These are phyloP conservation scores for Aureobasidium vineae DNA, from an alignment of 2,329 filamentous ascomycete genomes.

Conservation along the genomic window DNA sequence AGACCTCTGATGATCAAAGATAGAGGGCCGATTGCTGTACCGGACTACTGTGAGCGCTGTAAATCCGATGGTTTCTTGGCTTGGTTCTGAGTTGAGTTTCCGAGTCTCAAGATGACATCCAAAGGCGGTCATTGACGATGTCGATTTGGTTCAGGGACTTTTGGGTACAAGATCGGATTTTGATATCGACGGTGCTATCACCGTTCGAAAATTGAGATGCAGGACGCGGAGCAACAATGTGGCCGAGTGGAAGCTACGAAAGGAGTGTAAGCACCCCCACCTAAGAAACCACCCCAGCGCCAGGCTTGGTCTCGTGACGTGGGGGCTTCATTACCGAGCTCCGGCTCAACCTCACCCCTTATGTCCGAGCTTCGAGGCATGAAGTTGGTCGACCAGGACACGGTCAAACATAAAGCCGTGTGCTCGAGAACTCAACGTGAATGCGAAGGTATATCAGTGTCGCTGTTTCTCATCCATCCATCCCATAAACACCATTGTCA, in stretches of 20 bases:
- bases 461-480: background rate
- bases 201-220: too few relatives aligned
- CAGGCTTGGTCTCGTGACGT: background rate
- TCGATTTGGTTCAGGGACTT: background rate
- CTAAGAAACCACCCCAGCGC: background rate
- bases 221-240: conserved; percentile 3
- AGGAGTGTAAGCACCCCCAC: background rate
- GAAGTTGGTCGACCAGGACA: background rate
- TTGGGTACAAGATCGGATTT: background rate
- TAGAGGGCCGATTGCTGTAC: conserved; percentile 5
- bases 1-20: conserved; percentile 16
- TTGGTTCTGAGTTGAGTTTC: background rate
- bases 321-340: background rate
- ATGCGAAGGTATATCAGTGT: background rate
- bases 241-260: background rate
- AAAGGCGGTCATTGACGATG: too few relatives aligned
- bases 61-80: conserved; percentile 19
- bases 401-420: conserved; percentile 13
- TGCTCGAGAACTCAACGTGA: background rate
- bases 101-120: too few relatives aligned
- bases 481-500: background rate
- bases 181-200: background rate
- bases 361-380: conserved; percentile 8
- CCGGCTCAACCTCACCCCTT: background rate
- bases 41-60: conserved; percentile 10